These are phyloP conservation scores for Aspergillus sergii DNA, from an alignment of 2,329 filamentous ascomycete genomes.

Conservation along the genomic window DNA sequence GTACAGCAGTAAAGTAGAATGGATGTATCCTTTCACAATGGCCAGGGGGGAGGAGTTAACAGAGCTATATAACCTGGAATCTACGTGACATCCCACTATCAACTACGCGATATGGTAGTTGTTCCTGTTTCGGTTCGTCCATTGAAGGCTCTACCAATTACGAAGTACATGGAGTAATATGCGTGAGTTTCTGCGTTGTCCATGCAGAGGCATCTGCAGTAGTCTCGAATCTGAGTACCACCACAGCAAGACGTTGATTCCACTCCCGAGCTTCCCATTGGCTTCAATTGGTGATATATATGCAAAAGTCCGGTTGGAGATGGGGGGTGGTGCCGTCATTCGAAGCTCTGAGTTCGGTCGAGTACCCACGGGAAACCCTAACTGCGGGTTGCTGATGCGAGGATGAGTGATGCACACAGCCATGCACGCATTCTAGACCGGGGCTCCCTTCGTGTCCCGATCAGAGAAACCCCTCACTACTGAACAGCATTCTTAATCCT, in stretches of 20 bases:
- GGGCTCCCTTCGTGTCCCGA: not conserved
- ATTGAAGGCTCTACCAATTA: not conserved
- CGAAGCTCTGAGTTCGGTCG: not conserved
- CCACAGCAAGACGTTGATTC: too few relatives aligned
- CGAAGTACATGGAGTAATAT: not conserved
- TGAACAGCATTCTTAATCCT: not conserved
- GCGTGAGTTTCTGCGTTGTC: not conserved
- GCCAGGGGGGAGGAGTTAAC: not conserved
- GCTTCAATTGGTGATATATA: not conserved
- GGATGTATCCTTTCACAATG: not conserved
- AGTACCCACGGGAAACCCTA: conserved; percentile 2
- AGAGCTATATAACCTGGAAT: not conserved
- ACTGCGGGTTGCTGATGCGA: not conserved
- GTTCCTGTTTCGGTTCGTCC: not conserved
- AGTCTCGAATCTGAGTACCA: not conserved
- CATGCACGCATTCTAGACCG: not conserved
- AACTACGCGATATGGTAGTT: not conserved
- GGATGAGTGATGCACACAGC: not conserved
- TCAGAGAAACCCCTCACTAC: not conserved
- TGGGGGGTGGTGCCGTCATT: not conserved
- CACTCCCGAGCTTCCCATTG: not conserved
- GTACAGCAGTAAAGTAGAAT: not conserved
- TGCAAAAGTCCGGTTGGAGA: not conserved
- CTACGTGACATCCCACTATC: not conserved
- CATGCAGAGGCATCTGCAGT: not conserved